Conservation (phyloP, 2,329 filamentous ascomycete genomes). For the Stemphylium lycopersici region DNA sequence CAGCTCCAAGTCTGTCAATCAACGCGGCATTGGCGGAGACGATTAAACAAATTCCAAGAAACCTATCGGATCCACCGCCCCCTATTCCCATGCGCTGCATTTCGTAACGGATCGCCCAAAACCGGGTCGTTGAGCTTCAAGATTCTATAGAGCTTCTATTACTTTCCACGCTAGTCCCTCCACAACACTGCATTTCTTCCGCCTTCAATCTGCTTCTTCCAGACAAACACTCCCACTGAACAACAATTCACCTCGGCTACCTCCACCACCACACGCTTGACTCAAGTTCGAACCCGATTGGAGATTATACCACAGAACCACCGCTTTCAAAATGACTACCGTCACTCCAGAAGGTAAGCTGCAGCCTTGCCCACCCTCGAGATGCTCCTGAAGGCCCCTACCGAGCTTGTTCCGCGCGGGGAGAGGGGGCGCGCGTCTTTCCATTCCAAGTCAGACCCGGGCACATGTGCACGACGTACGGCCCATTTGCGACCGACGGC, state of each 20-base stretch:
- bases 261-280: slow-evolving; percentile 3
- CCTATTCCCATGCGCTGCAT: slow-evolving; percentile 4
- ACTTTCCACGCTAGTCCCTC: slow-evolving; percentile 48
- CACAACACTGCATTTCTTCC: slow-evolving; percentile 46
- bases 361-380: slow-evolving; percentile 29
- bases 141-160: slow-evolving; percentile 47
- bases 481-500: not conserved
- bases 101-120: slow-evolving; percentile 22
- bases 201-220: slow-evolving; percentile 33
- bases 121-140: slow-evolving; percentile 29
- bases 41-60: slow-evolving; percentile 4
- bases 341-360: slow-evolving; percentile 51
- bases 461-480: not conserved
- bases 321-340: slow-evolving; percentile 35
- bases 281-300: not conserved
- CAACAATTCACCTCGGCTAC: slow-evolving; percentile 13
- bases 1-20: slow-evolving; percentile 4
- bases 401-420: not conserved
- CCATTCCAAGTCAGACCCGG: not conserved
- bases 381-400: not conserved
- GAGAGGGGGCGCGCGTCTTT: not conserved
- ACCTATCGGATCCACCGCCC: not conserved
- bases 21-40: slow-evolving; percentile 11
- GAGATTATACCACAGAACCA: slow-evolving; percentile 3
- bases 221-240: slow-evolving; percentile 25